These are phyloP conservation scores for Xylaria arbuscula DNA, from an alignment of 2,329 filamentous ascomycete species.

Conservation along the genomic window DNA sequence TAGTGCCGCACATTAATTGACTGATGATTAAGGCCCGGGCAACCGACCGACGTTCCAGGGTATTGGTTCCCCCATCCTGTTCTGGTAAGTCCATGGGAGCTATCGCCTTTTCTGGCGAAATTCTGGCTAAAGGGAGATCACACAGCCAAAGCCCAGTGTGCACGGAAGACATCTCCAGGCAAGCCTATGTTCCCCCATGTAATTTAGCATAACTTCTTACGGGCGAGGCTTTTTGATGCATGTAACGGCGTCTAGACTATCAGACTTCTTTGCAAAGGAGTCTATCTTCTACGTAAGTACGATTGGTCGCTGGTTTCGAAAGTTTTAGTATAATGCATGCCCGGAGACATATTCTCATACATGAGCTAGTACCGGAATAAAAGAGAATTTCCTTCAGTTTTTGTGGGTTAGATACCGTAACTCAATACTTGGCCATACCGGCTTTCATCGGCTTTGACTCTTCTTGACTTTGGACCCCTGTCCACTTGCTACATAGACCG, in stretches of 20 bases:
- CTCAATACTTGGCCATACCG: not conserved
- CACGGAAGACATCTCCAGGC: conserved; percentile 27
- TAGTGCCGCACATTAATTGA: conserved; percentile 32
- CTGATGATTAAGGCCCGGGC: conserved; percentile 45
- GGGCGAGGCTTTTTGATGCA: conserved; percentile 19
- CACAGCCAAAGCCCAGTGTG: conserved; percentile 42
- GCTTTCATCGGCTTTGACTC: not conserved
- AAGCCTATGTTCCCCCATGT: conserved; percentile 13
- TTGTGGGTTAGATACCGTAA: conserved; percentile 3
- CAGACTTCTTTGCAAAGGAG: not conserved
- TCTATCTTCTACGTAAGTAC: not conserved
- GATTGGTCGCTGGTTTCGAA: not conserved
- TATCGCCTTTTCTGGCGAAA: conserved; percentile 40
- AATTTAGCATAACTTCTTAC: conserved; percentile 18
- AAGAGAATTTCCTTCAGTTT: not conserved
- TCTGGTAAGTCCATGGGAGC: conserved; percentile 39
- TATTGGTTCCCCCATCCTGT: conserved; percentile 34
- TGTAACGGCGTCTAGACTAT: not conserved
- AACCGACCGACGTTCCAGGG: conserved; percentile 54
- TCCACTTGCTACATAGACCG: not conserved
- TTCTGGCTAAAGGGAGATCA: conserved; percentile 58
- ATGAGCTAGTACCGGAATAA: not conserved
- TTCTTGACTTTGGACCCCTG: conserved; percentile 4
- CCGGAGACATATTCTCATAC: not conserved
- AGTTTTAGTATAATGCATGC: not conserved